Evolutionary conservation across 345 rosid species (phyloP).

Genomic region (Murraya paniculata): DNA sequence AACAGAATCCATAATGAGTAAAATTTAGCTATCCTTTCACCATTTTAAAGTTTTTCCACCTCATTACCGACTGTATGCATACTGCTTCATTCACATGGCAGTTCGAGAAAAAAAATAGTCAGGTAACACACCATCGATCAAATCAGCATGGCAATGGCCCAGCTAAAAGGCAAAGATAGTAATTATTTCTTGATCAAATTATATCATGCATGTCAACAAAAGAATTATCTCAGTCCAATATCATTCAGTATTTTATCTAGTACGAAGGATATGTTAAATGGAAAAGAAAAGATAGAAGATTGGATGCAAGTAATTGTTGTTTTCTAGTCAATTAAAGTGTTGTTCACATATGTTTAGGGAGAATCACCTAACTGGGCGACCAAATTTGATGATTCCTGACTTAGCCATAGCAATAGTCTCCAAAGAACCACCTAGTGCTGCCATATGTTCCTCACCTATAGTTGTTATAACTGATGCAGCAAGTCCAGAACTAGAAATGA

Average conservation of each 20-base stretch:
- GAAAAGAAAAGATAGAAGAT: background rate
- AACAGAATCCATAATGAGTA: background rate
- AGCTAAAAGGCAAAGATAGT: background rate
- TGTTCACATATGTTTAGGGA: background rate
- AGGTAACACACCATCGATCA: background rate
- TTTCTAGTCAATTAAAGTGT: background rate
- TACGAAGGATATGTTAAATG: background rate
- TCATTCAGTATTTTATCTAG: background rate
- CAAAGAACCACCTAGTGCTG: conserved; percentile 84
- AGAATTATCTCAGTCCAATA: background rate
- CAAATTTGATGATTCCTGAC: conserved; percentile 73
- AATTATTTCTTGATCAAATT: background rate
- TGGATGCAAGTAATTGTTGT: background rate
- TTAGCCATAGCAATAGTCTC: conserved; percentile 85
- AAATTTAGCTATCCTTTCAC: background rate
- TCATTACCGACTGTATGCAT: background rate
- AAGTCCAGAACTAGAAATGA: conserved; percentile 57
- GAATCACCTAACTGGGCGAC: conserved; percentile 84
- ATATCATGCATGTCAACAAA: background rate
- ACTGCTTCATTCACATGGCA: background rate
- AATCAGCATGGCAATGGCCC: background rate
- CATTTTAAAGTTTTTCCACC: background rate
- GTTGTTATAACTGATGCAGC: conserved; percentile 75
- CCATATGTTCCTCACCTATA: conserved; percentile 77
- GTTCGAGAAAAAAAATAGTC: background rate